phyloP scores from a whole-genome alignment of 306 rosid genomes.

The Gastrolobium villosum region DNA sequence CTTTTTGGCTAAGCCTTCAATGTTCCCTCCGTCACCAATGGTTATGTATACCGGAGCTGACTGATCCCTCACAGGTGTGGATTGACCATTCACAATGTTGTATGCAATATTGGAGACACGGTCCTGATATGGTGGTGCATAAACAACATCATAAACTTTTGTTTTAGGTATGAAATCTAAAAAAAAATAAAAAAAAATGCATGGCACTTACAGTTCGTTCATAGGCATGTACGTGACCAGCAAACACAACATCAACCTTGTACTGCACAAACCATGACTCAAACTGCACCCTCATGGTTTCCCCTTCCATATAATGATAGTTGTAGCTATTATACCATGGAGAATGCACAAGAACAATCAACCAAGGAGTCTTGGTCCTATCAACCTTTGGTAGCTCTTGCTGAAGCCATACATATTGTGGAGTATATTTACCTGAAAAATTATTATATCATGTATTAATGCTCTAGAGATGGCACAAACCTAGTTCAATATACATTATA shows the following conservation, averaged over 20 bases:
- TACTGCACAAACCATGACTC: constrained; percentile 66
- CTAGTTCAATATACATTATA: neutral
- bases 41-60: constrained; percentile 82
- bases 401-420: constrained; percentile 74
- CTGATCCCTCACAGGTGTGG: constrained; percentile 64
- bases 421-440: constrained; percentile 70
- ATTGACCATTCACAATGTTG: constrained; percentile 67
- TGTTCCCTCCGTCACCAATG: constrained; percentile 87
- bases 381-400: constrained; percentile 69
- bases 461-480: neutral
- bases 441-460: too few relatives aligned
- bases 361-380: constrained; percentile 79
- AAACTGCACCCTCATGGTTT: constrained; percentile 75
- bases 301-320: constrained; percentile 88
- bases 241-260: constrained; percentile 75
- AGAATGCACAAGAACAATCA: constrained; percentile 71
- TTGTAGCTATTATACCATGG: constrained; percentile 71
- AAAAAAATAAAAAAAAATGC: too few relatives aligned
- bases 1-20: constrained; percentile 77
- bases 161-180: neutral
- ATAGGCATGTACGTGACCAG: constrained; percentile 90
- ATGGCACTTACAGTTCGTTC: constrained; percentile 69
- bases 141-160: neutral
- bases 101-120: constrained; percentile 74
- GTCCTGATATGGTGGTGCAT: constrained; percentile 55